Base-by-base conservation (phyloP, 495 filamentous ascomycete genomes). In the Pyrenula aspistea region DNA sequence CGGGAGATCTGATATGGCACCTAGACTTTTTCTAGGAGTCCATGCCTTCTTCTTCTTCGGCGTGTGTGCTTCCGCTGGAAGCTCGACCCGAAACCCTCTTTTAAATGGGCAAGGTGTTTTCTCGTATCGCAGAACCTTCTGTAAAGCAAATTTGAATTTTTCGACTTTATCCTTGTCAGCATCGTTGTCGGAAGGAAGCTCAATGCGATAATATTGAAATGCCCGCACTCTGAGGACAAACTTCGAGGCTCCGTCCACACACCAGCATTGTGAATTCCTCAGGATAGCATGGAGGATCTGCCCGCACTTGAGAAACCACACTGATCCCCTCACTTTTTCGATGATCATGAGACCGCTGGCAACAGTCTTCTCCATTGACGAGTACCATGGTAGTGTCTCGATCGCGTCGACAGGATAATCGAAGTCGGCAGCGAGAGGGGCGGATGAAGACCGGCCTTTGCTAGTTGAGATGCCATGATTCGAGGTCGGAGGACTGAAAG, bases 221-320 rank as follows among this genome's bases (percentile, higher is more conserved):
- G 83, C 77, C 25, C 88, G 79, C 54, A 93, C 87, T 55, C 88
- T 85, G 58, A 95, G 63, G 3, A 93, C 85, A 62, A 93, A 95
- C 58, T 84, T 90, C 36, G 84, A 85, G 47, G 84, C 82, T 50
- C 86, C 86, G 65, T 95, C 88, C 21, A 96, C 88, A 69, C 87
- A 93, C 91, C 91, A 96, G 59, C 83, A 93, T 65, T 93, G 88
- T 20, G 87, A 92, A 67, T 87, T 93, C 10, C 88, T 86, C 42
- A 96, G 66, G 50, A 96, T 92, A 51, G 91, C 84, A 60, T 88
- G 87, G 10, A 95, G 78, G 24, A 88, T 82, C 60, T 77, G 74
- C 56, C 88, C 87, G 61, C 88, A 94, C 69, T 85, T 89, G 10
- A 96, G 78, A 65, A 95, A 95, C 19, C 86, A 86, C 0, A 91